Base-by-base conservation (phyloP, 2,329 filamentous ascomycete species). In the Hypoxylon sp. region DNA sequence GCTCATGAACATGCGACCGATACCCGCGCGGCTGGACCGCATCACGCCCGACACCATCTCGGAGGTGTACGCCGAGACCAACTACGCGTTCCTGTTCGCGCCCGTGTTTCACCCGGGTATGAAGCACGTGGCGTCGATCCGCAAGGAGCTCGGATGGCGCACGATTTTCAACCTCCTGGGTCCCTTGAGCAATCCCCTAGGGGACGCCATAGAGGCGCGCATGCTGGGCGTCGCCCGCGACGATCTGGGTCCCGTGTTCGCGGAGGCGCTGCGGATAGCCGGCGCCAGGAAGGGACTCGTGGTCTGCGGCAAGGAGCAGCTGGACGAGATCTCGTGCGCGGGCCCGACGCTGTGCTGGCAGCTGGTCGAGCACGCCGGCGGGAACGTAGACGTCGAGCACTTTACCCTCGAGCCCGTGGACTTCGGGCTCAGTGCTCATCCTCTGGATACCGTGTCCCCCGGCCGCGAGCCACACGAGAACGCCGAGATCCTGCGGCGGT, bases 161-260 rank as follows among this genome's bases (percentile, higher is more conserved):
- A 99, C 95, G 1, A 94, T 99, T 70, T 99, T 99, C 87, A 99
- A 99, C 79, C 87, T 99, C 15, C 86, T 99, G 51, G 95, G 95
- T 0, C 95, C 95, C 0, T 83, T 99, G 26, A 91, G 93, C 47
- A 98, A 98, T 78, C 95, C 95, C 0, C 86, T 97, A 17, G 92
- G 97, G 73, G 87, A 89, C 71, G 78, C 87, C 34, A 87, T 99
- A 62, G 95, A 99, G 80, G 93, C 94, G 11, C 89, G 95, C 28
- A 87, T 99, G 61, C 87, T 99, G n/a, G 95, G 95, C 64, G 94
- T 99, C 26, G 94, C 94, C 15, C 88, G 95, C 65, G 87, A 90
- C 74, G 91, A 93, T 70, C 88, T 99, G 19, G 95, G 94, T 0
- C 90, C 90, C 1, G 90, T 96, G 7, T 99, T 97, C 75, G 92